Base-by-base conservation (phyloP, 2,329 filamentous ascomycete genomes). In the Hypoxylon sp. region DNA sequence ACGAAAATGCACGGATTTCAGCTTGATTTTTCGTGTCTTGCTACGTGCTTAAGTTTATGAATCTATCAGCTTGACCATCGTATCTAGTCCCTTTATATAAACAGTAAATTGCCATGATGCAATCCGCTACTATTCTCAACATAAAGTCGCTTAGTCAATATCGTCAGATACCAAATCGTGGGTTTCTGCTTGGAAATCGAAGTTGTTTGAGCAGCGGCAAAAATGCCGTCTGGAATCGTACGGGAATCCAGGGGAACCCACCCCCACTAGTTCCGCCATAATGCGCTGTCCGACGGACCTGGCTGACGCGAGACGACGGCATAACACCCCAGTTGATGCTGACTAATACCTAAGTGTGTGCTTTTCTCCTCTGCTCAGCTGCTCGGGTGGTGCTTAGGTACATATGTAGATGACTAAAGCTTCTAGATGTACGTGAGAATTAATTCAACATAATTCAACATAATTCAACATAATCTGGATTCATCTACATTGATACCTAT, bases 271-370 rank as follows among this genome's bases (percentile, higher is more conserved):
- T 24, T 9, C 6, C n/a, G 4, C 33, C 48, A 33, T 51, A 13
- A 26, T 52, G 35, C 35, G 14, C 6, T 5, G 10, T n/a, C 35
- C 31, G 10, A n/a, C 22, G 22, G 24, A 11, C 5, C 35, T 46
- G 22, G 24, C 22, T 24, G 24, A 24, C 11, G 52, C 22, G 46
- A 55, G 35, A n/a, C 31, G 35, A 39, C 26, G 35, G 17, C 17
- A 48, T 26, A 3, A 24, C 10, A n/a, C n/a, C 22, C 33, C 17
- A 24, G 22, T 29, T 24, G 14, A n/a, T 22, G 51, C 33, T 42
- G 33, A 54, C 33, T 54, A 42, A 54, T 39, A 54, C 42, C 17
- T 22, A 22, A 22, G 19, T 22, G 19, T 24, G 2, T 57, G 17
- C 14, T 31, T 31, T 26, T 26, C 26, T 26, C 8, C 8, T 29